Base-by-base conservation (phyloP, 768 basidiomycete genomes). In the Tulasnella sp. region DNA sequence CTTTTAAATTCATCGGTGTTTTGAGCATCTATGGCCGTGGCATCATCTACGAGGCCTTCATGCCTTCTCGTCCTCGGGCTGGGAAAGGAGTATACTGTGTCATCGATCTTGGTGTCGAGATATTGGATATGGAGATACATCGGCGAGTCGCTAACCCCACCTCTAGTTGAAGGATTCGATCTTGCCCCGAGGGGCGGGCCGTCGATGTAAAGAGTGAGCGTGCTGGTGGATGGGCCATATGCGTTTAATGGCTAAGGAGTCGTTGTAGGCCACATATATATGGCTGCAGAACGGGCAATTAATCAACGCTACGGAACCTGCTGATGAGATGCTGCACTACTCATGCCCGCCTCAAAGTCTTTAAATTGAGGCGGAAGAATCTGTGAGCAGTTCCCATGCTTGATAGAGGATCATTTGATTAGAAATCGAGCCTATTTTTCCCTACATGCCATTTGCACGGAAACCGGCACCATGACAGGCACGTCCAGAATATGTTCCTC, bases 1-100 rank as follows among this genome's bases (percentile, higher is more conserved):
- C 83, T 80, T 43, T 77, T 71, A 69, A 86, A 88, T 1, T 80
- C 82, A 8, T 74, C 75, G 27, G 83, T 78, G 4, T 79, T 76
- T 63, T 82, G 73, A 23, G 80, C 76, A 62, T 86, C 84, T 34
- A 23, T 26, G 15, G 5, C 52, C n/a, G 5, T 19, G 4, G 26
- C 9, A 4, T 42, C 0, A 2, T n/a, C 19, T 7, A 3, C 11
- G 52, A n/a, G n/a, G n/a, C n/a, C n/a, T n/a, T n/a, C n/a, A n/a
- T n/a, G n/a, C n/a, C n/a, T n/a, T n/a, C n/a, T n/a, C n/a, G n/a
- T n/a, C n/a, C n/a, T n/a, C n/a, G n/a, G n/a, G n/a, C n/a, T n/a
- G n/a, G n/a, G n/a, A 50, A 71, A 23, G 24, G 49, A 50, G 11
- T 23, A 50, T 11, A 11, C 13, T 26, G 11, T n/a, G n/a, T n/a